Conservation (phyloP, 2,329 filamentous ascomycete genomes). For the Lachnellula cervina region DNA sequence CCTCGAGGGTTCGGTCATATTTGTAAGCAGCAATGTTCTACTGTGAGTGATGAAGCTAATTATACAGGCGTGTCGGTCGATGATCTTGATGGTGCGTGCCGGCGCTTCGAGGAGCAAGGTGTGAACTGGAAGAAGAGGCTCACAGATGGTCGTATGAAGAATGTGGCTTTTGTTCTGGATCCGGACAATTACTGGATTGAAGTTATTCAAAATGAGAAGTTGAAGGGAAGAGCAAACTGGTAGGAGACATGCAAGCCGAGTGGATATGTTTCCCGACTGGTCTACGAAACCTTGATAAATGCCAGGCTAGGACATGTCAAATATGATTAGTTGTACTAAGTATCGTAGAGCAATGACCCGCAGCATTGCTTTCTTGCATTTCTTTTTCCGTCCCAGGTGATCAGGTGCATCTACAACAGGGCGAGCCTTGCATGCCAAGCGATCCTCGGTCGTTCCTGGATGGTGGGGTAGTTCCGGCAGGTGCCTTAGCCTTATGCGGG, state of each 20-base stretch:
- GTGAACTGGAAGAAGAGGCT: constrained; percentile 94
- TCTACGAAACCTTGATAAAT: background rate
- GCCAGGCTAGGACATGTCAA: background rate
- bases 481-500: constrained; percentile 8
- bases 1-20: constrained; percentile 95
- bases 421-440: background rate
- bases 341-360: background rate
- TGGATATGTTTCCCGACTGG: background rate
- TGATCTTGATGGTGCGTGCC: constrained; percentile 80
- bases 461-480: constrained; percentile 12
- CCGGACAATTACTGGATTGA: constrained; percentile 77
- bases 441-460: constrained; percentile 12
- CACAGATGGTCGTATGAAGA: constrained; percentile 88
- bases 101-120: constrained; percentile 74
- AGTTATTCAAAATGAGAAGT: constrained; percentile 71
- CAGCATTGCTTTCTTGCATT: background rate
- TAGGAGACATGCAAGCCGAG: constrained; percentile 8
- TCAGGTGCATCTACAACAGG: background rate
- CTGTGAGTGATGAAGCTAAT: constrained; percentile 2
- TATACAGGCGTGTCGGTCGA: constrained; percentile 71
- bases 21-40: constrained; percentile 49
- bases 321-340: background rate
- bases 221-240: constrained; percentile 38
- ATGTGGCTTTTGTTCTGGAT: constrained; percentile 86
- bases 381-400: background rate